Evolutionary conservation across 129 eudicot genomes (phyloP).

Genomic region (Ambrosia artemisiifolia): DNA sequence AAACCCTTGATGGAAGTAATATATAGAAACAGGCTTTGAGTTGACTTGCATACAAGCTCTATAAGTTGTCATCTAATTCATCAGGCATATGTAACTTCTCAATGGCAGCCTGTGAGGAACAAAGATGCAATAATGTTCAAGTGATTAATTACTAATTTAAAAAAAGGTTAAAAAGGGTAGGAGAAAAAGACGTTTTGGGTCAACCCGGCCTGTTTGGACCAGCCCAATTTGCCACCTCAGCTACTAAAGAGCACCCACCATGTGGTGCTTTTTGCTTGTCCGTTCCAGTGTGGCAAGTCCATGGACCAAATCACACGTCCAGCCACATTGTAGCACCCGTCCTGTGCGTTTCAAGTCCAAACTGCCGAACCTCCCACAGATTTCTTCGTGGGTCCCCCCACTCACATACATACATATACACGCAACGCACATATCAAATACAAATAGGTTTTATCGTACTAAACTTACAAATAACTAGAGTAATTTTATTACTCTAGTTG

Average conservation of each 20-base stretch:
- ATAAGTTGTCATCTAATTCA: constrained; percentile 63
- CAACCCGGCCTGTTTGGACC: not conserved
- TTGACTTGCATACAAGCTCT: constrained; percentile 21
- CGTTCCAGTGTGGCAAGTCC: no score
- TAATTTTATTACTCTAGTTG: no score
- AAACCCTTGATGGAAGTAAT: constrained; percentile 22
- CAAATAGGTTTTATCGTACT: no score
- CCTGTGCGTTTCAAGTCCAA: no score
- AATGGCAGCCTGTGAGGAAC: constrained; percentile 71
- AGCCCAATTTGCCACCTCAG: not conserved
- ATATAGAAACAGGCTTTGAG: constrained; percentile 21
- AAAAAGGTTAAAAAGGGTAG: not conserved
- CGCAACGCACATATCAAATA: no score
- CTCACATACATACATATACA: no score
- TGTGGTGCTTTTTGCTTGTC: no score
- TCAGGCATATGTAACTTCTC: constrained; percentile 98
- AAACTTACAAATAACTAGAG: no score
- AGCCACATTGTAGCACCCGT: no score
- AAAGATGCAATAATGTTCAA: not conserved
- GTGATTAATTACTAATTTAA: not conserved
- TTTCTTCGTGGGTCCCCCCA: no score
- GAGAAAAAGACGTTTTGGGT: not conserved
- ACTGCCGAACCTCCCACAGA: no score
- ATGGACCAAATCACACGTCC: no score
- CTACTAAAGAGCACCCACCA: not conserved